Evolutionary conservation across 306 rosid genomes (phyloP).

Genomic region (Nissolia schottii): DNA sequence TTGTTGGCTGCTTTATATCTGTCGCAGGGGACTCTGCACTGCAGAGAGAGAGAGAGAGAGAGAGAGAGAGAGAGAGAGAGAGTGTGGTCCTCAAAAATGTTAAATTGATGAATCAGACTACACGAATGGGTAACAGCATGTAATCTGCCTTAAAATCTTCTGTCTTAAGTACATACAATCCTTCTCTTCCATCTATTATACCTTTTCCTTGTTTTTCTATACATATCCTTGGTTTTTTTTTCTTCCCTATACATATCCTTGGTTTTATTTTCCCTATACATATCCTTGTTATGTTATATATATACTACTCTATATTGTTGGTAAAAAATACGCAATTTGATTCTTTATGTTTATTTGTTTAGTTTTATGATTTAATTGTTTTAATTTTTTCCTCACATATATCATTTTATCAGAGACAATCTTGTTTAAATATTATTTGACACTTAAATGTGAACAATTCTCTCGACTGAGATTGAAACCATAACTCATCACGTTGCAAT

Average conservation of each 20-base stretch:
- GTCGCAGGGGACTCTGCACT: neutral
- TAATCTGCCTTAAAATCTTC: neutral
- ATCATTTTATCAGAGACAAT: too few relatives aligned
- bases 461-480: too few relatives aligned
- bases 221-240: too few relatives aligned
- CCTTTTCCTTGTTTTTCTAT: neutral
- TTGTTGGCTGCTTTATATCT: constrained; percentile 13
- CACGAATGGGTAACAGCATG: neutral
- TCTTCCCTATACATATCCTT: neutral
- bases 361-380: too few relatives aligned
- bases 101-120: constrained; percentile 11
- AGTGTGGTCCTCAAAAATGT: constrained; percentile 14
- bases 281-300: too few relatives aligned
- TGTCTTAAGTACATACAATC: neutral
- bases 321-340: neutral
- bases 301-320: neutral
- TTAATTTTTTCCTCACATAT: too few relatives aligned
- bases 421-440: too few relatives aligned
- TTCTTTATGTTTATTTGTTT: neutral
- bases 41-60: too few relatives aligned
- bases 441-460: too few relatives aligned
- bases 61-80: too few relatives aligned
- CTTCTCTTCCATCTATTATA: neutral
- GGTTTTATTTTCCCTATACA: too few relatives aligned
- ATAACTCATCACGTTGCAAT: too few relatives aligned